Evolutionary conservation across 768 basidiomycete genomes (phyloP).

Genomic region (Hortiboletus flavorubellus): DNA sequence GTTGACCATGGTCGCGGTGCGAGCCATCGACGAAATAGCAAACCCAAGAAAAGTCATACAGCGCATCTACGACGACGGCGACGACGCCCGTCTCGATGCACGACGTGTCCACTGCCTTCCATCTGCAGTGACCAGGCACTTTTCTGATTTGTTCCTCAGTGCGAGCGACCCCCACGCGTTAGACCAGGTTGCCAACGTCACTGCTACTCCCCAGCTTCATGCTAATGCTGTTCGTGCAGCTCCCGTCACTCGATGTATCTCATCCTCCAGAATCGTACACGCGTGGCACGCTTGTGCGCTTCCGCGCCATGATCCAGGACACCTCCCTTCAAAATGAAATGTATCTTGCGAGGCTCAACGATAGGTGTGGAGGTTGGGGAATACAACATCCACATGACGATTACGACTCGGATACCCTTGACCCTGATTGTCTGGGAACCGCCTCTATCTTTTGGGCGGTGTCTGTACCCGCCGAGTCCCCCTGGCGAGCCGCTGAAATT

Average conservation of each 20-base stretch:
- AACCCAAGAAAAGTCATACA: conserved; percentile 48
- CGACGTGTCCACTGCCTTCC: conserved; percentile 28
- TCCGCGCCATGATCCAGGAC: conserved; percentile 80
- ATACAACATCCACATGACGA: conserved; percentile 36
- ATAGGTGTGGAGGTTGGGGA: conserved; percentile 74
- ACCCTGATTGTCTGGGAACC: conserved; percentile 56
- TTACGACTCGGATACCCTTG: conserved; percentile 22
- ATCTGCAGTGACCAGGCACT: conserved; percentile 43
- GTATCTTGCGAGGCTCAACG: conserved; percentile 53
- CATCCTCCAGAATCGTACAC: conserved; percentile 48
- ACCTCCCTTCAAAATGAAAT: conserved; percentile 71
- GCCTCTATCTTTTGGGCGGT: conserved; percentile 70
- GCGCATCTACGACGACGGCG: conserved; percentile 41
- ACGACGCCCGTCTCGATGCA: background rate
- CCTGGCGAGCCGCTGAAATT: conserved; percentile 47
- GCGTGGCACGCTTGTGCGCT: conserved; percentile 61
- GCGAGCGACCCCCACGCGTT: conserved; percentile 29
- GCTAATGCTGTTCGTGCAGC: conserved; percentile 36
- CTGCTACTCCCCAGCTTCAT: background rate
- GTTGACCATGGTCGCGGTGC: conserved; percentile 49
- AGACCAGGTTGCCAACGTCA: conserved; percentile 19
- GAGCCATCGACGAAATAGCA: conserved; percentile 46
- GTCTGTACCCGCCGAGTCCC: conserved; percentile 63
- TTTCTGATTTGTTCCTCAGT: conserved; percentile 41
- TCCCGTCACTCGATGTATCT: conserved; percentile 50